A percentile compares a stretch with the other conserved stretches of the same genome.
Conservation (phyloP, 352 stramenopile genomes). For the Pythium plurisporium region DNA sequence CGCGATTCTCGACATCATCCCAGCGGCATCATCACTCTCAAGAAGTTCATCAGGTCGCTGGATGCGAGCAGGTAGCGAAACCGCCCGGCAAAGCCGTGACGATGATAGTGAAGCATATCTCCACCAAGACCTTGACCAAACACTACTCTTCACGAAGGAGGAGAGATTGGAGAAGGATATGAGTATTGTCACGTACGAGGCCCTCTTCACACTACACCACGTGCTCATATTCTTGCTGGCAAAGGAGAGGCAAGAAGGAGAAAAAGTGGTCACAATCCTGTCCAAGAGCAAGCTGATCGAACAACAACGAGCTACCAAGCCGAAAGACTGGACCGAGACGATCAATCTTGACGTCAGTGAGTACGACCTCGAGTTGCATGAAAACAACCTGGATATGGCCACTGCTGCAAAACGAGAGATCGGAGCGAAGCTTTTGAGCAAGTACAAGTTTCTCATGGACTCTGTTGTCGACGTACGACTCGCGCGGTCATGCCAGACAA, state of each 20-base stretch:
- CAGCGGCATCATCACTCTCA: conserved; percentile 36
- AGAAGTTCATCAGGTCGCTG: conserved; percentile 38
- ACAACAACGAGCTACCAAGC: conserved; percentile 1
- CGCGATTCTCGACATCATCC: conserved; percentile 53
- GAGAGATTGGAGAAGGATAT: conserved; percentile 64
- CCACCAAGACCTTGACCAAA: conserved; percentile 15
- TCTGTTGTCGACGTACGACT: conserved; percentile 60
- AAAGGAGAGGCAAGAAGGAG: conserved; percentile 18
- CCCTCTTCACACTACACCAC: conserved; percentile 58
- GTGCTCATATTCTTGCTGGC: conserved; percentile 46
- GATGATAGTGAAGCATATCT: conserved; percentile 8
- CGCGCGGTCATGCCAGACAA: conserved; percentile 46
- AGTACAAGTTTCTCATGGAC: conserved; percentile 69
- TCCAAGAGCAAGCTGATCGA: background rate
- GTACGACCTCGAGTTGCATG: conserved; percentile 7
- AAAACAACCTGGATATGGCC: conserved; percentile 4
- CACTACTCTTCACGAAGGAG: conserved; percentile 40
- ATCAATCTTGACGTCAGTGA: conserved; percentile 11
- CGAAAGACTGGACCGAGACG: conserved; percentile 12
- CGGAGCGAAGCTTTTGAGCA: conserved; percentile 46
- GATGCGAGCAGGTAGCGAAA: conserved; percentile 26
- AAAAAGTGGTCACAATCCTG: background rate
- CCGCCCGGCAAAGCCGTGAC: background rate
- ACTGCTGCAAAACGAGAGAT: conserved; percentile 22
- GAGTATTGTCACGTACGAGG: conserved; percentile 63